phyloP scores from a whole-genome alignment of 2,329 filamentous ascomycete species.

The Hyphodiscus sp. region DNA sequence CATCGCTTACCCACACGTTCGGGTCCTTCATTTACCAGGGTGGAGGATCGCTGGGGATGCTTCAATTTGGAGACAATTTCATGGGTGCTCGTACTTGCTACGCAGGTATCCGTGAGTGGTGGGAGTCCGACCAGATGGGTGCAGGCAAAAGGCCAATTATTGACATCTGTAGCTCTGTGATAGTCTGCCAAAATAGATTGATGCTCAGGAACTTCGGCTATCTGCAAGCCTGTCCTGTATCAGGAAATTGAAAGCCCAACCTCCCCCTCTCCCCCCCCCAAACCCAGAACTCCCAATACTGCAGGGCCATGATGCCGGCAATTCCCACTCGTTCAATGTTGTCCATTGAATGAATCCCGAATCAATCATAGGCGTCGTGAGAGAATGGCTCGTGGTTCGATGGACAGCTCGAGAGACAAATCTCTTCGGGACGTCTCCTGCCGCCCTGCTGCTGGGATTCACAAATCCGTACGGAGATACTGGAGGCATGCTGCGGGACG shows the following conservation, averaged over 20 bases:
- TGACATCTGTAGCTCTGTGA: neutral
- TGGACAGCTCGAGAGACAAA: neutral
- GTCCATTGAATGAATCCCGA: too few relatives aligned
- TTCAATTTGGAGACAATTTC: too few relatives aligned
- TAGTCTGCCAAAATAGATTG: constrained; percentile 6
- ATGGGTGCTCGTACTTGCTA: neutral
- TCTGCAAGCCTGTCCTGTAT: neutral
- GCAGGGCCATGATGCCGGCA: neutral
- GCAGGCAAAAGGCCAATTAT: neutral
- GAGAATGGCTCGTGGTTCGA: too few relatives aligned
- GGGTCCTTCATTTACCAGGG: neutral
- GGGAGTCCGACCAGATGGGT: too few relatives aligned
- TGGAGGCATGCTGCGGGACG: neutral
- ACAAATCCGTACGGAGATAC: neutral
- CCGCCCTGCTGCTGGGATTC: too few relatives aligned
- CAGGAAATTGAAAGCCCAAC: neutral
- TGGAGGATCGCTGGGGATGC: neutral
- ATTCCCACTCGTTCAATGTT: neutral
- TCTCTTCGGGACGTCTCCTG: neutral
- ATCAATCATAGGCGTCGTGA: too few relatives aligned
- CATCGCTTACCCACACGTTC: neutral
- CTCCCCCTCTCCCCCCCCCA: too few relatives aligned
- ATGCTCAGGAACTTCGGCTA: neutral
- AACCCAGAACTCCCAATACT: neutral
- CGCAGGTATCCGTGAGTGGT: neutral